Evolutionary conservation across 257 asterid genomes (phyloP), one percentile per base, ranked within the genome.

Genomic region (Capsicum chinense): DNA sequence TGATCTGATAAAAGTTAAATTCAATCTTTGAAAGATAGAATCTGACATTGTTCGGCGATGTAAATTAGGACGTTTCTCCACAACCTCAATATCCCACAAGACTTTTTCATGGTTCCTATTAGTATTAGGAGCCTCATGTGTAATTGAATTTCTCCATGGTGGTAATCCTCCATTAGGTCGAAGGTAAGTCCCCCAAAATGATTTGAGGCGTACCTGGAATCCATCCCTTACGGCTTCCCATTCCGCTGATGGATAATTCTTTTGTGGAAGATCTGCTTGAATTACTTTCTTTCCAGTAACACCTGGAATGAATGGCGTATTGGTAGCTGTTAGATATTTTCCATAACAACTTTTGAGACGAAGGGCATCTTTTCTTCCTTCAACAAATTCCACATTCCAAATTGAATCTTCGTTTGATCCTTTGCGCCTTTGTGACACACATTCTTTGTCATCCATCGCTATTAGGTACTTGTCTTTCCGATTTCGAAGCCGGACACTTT

Each of bases 211-310:
- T 21, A 93, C 97, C 82, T 92, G 95, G 86, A 93, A 93, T 7
- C 97, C 98, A 70, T 95, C 98, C 82, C 98, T 89, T 15, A 88
- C 19, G 1, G 97, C 95, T 56, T 93, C 95, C 97, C 98, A 95
- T 56, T 91, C 92, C 1, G 87, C 80, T 1, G 94, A 90, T 12
- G 90, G 84, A 15, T 91, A 91, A 14, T 59, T 79, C 50, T 87
- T 83, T 13, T 83, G 42, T 0, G 94, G 89, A 52, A 86, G 64
- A 76, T 76, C 42, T 6, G 91, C 80, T 83, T 95, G 97, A 68
- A 89, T 57, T 6, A 93, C 97, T 67, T 62, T 86, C 56, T 89
- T 91, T 2, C 93, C 93, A 0, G 93, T 82, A 19, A 85, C 90
- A 5, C 94, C 92, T 0, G 94, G 93, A 16, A 93, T 71, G 15